Evolutionary conservation across 2,329 filamentous ascomycete genomes (phyloP), one percentile per base, ranked within the genome.

Genomic region (Diaporthe batatas): DNA sequence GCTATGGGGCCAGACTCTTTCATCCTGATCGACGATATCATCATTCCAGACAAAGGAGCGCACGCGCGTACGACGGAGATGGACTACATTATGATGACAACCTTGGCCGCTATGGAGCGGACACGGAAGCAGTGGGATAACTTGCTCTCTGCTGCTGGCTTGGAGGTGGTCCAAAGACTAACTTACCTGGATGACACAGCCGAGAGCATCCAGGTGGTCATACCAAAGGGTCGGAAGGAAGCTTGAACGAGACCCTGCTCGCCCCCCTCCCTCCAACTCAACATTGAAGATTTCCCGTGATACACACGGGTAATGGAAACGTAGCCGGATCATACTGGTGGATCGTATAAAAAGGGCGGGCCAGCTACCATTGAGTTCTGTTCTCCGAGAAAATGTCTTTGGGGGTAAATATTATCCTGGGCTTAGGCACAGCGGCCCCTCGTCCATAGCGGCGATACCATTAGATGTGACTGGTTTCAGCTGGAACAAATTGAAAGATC

Each of bases 11-110:
- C 68, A 1, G 18, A 53, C 2, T 70, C 68, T 29, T 49, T 62
- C 12, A 70, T 70, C 23, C 55, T 86, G 21, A 82, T 86, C 64
- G 82, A 84, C 70, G 84, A 86, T n/a, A 78, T 82, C 8, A 79
- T 85, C 12, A 54, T 86, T 11, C 82, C 83, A 0, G 77, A 84
- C 23, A 75, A 55, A 6, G 78, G 79, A 2, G 80, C 78, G 1
- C 77, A 79, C 23, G 78, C 73, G 68, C 75, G 80, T 11, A 77
- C 80, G 2, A 77, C 80, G 0, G 72, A 78, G 42, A 72, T 79
- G 44, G 84, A 85, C 73, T 51, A 84, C 18, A 77, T 75, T 1
- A 83, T 84, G 81, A 80, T 83, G 79, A 49, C 77, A 4, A 57
- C 73, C 0, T 74, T 82, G 0, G 82, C 72, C 11, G 77, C 77